phyloP scores from a whole-genome alignment of 1,284 basidiomycete genomes.

The Rhizoctonia solani region DNA sequence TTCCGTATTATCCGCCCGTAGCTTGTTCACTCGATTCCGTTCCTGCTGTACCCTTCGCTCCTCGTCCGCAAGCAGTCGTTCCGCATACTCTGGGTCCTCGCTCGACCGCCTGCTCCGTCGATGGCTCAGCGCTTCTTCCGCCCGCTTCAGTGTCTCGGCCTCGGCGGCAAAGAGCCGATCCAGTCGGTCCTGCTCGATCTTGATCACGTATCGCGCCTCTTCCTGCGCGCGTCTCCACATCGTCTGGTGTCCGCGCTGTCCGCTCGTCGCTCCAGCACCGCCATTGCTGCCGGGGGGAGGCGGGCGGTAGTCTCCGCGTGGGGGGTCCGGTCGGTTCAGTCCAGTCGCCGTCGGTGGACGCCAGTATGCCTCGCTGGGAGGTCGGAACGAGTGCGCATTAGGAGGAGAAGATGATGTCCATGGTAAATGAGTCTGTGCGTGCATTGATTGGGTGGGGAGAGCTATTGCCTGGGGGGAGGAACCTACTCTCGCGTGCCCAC shows the following conservation, averaged over 20 bases:
- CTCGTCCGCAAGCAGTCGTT: slow-evolving; percentile 1
- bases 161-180: slow-evolving; percentile 25
- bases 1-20: slow-evolving; percentile 2
- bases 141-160: slow-evolving; percentile 18
- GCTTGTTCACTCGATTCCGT: slow-evolving; percentile 14
- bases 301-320: neutral
- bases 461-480: slow-evolving; percentile 1
- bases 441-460: too few relatives aligned
- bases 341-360: slow-evolving; percentile 20
- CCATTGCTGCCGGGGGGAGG: neutral
- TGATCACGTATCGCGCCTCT: slow-evolving; percentile 20
- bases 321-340: slow-evolving; percentile 3
- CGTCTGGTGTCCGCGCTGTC: neutral
- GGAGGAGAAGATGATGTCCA: slow-evolving; percentile 1
- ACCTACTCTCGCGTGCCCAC: slow-evolving; percentile 2
- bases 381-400: slow-evolving; percentile 2
- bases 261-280: too few relatives aligned
- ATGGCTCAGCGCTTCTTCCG: slow-evolving; percentile 8
- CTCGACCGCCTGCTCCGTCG: neutral
- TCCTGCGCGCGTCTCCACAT: slow-evolving; percentile 12
- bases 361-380: slow-evolving; percentile 10
- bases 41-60: neutral
- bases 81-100: neutral
- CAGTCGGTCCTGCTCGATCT: slow-evolving; percentile 23
- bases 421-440: slow-evolving; percentile 5